A percentile compares a stretch with the other conserved stretches of the same genome.
Conservation (phyloP, 768 basidiomycete genomes). For the Podaxis sp. region DNA sequence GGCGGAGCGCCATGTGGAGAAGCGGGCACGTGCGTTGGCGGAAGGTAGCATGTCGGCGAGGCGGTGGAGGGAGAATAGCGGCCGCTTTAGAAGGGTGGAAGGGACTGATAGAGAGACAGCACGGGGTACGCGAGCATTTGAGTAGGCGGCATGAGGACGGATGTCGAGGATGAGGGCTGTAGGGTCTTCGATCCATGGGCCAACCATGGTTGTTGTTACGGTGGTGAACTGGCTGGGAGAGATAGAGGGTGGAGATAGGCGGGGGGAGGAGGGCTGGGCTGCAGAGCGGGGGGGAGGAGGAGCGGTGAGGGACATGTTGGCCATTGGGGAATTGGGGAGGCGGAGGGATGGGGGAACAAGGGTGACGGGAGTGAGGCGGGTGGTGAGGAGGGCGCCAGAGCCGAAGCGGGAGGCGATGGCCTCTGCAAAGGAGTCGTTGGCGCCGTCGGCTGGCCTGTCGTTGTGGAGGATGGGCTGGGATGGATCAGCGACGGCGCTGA, state of each 20-base stretch:
- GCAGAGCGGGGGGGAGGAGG: slow-evolving; percentile 12
- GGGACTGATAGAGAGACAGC: slow-evolving; percentile 90
- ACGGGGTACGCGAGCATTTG: slow-evolving; percentile 59
- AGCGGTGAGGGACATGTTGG: slow-evolving; percentile 21
- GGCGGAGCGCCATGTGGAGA: slow-evolving; percentile 58
- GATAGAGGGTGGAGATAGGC: slow-evolving; percentile 9
- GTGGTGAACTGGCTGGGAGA: slow-evolving; percentile 23
- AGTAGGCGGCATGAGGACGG: slow-evolving; percentile 76
- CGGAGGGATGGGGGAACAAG: slow-evolving; percentile 17
- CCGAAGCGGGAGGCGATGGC: slow-evolving; percentile 52
- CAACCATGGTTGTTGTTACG: slow-evolving; percentile 28
- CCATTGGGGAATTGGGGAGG: slow-evolving; percentile 24
- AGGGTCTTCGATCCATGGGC: slow-evolving; percentile 32
- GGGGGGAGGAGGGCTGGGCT: background rate
- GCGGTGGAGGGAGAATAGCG: slow-evolving; percentile 77
- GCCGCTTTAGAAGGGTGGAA: slow-evolving; percentile 91
- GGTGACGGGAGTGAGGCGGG: slow-evolving; percentile 26
- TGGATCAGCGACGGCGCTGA: slow-evolving; percentile 31
- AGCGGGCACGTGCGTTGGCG: slow-evolving; percentile 51
- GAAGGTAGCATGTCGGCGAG: slow-evolving; percentile 82
- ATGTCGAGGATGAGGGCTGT: slow-evolving; percentile 80
- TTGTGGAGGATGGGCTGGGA: slow-evolving; percentile 22
- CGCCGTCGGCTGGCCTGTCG: slow-evolving; percentile 19
- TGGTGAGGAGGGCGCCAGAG: slow-evolving; percentile 32
- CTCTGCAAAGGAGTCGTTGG: slow-evolving; percentile 47